These are phyloP conservation scores for Neurospora tetrasperma DNA, from an alignment of 495 filamentous ascomycete species.

Conservation along the genomic window DNA sequence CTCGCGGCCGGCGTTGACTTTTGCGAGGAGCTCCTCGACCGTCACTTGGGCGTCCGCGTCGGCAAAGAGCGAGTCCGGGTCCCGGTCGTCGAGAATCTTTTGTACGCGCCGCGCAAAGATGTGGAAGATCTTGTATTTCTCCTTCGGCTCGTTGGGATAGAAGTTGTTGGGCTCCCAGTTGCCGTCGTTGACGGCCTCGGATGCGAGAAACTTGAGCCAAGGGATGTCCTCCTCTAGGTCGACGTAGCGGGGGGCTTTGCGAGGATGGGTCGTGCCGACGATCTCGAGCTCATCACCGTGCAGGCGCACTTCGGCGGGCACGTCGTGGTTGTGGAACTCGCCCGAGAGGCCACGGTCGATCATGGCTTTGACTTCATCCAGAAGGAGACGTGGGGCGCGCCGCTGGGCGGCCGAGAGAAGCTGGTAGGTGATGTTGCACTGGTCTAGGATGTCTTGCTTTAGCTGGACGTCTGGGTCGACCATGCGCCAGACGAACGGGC, in stretches of 20 bases:
- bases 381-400: slow-evolving; percentile 5
- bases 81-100: slow-evolving; percentile 18
- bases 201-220: slow-evolving; percentile 17
- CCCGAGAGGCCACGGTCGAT: neutral
- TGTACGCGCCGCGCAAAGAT: slow-evolving; percentile 21
- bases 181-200: slow-evolving; percentile 9
- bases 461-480: slow-evolving; percentile 2
- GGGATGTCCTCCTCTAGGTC: slow-evolving; percentile 6
- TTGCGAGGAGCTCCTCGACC: slow-evolving; percentile 18
- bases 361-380: neutral
- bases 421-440: slow-evolving; percentile 4
- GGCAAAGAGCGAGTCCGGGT: slow-evolving; percentile 13
- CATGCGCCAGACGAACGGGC: slow-evolving; percentile 11
- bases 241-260: slow-evolving; percentile 1
- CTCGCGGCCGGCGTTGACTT: slow-evolving; percentile 14
- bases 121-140: slow-evolving; percentile 16
- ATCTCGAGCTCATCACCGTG: neutral
- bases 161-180: slow-evolving; percentile 9
- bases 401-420: neutral
- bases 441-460: slow-evolving; percentile 6
- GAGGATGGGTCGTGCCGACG: neutral
- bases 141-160: slow-evolving; percentile 2
- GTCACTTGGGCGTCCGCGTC: slow-evolving; percentile 3
- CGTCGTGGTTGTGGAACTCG: neutral
- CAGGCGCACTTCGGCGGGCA: neutral